phyloP scores from a whole-genome alignment of 495 filamentous ascomycete species.

The Lophium mytilinum region DNA sequence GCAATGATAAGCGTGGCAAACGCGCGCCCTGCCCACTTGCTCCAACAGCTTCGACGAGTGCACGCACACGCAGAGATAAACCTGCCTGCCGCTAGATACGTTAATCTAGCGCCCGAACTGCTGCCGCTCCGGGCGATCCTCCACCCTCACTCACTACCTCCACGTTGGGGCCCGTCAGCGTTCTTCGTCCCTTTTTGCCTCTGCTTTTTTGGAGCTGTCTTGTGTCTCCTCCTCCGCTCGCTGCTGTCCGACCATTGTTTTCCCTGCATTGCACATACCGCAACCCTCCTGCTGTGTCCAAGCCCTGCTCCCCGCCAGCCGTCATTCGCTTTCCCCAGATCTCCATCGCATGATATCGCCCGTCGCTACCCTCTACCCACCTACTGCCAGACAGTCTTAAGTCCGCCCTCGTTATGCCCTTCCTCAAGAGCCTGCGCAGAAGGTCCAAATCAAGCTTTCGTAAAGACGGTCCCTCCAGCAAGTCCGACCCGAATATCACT shows the following conservation, averaged over 20 bases:
- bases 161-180: too few relatives aligned
- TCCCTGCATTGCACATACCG: too few relatives aligned
- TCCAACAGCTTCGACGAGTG: too few relatives aligned
- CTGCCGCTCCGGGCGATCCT: not conserved
- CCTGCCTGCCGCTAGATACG: not conserved
- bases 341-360: not conserved
- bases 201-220: too few relatives aligned
- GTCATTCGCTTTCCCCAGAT: not conserved
- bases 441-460: conserved; percentile 47
- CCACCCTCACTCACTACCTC: not conserved
- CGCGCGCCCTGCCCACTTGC: too few relatives aligned
- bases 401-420: conserved; percentile 34
- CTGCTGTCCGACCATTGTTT: too few relatives aligned
- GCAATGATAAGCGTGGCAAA: too few relatives aligned
- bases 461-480: conserved; percentile 42
- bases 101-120: not conserved
- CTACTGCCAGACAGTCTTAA: not conserved
- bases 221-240: too few relatives aligned
- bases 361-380: not conserved
- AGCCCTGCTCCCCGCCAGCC: not conserved
- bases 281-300: too few relatives aligned
- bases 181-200: too few relatives aligned
- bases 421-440: conserved; percentile 71
- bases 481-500: conserved; percentile 28
- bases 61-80: not conserved